phyloP scores from a whole-genome alignment of 495 filamentous ascomycete genomes.

The Bacidia rubella region DNA sequence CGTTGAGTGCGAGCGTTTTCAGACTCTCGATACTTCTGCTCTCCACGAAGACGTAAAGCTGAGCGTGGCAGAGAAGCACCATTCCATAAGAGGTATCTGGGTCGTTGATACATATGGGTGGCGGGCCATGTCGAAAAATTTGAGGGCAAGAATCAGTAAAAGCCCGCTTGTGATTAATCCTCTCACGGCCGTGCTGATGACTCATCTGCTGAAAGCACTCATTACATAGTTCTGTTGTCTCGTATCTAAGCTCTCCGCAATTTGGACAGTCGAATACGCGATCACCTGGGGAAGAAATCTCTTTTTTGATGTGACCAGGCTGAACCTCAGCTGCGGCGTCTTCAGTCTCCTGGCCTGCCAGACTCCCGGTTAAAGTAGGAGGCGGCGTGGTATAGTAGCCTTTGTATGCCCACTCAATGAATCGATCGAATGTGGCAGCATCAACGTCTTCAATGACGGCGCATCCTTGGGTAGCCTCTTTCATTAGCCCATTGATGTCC shows the following conservation, averaged over 20 bases:
- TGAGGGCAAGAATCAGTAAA: not conserved
- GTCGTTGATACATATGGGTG: slow-evolving; percentile 25
- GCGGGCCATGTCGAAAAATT: slow-evolving; percentile 8
- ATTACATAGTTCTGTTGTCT: not conserved
- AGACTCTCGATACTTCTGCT: slow-evolving; percentile 23
- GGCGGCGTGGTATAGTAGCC: slow-evolving; percentile 10
- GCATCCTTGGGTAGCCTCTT: slow-evolving; percentile 10
- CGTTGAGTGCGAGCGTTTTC: slow-evolving; percentile 19
- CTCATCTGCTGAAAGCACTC: too few species aligned
- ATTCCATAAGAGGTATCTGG: too few species aligned
- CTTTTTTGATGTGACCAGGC: not conserved
- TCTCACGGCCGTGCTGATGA: too few species aligned
- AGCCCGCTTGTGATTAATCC: too few species aligned
- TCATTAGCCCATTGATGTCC: slow-evolving; percentile 9
- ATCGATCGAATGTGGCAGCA: slow-evolving; percentile 11
- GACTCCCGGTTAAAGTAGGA: too few species aligned
- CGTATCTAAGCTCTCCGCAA: not conserved
- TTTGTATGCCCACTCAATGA: slow-evolving; percentile 15
- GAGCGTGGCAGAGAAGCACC: slow-evolving; percentile 26
- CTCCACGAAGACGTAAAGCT: slow-evolving; percentile 27
- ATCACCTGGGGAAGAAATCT: not conserved
- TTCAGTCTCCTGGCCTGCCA: not conserved
- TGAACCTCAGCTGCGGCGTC: not conserved
- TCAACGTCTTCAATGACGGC: slow-evolving; percentile 10
- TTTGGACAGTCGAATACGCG: not conserved